Conservation (phyloP, 768 basidiomycete genomes). For the Psilocybe sp. region DNA sequence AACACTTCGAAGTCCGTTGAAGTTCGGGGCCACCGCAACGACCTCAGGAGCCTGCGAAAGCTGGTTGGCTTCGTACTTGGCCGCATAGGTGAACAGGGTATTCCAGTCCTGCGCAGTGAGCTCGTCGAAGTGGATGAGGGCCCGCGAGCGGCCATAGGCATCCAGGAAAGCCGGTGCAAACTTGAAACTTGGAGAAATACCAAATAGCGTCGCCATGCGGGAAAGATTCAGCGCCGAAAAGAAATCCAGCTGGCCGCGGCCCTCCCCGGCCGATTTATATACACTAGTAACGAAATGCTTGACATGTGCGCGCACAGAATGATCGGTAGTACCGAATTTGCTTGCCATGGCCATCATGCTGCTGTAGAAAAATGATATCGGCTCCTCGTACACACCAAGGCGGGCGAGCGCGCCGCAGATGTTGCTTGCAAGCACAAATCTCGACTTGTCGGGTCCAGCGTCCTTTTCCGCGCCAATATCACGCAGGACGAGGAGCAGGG, state of each 20-base stretch:
- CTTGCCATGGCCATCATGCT: no score
- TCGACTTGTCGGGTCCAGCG: background rate
- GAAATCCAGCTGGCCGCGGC: constrained; percentile 8
- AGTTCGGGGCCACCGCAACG: constrained; percentile 18
- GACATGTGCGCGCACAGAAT: constrained; percentile 8
- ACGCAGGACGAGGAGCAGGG: background rate
- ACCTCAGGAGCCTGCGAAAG: constrained; percentile 20
- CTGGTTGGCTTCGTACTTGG: constrained; percentile 31
- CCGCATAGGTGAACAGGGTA: constrained; percentile 40
- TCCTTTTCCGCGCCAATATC: no score
- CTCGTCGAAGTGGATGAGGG: constrained; percentile 19
- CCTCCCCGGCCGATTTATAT: constrained; percentile 10
- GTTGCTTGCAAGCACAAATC: constrained; percentile 17
- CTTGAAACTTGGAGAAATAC: constrained; percentile 27
- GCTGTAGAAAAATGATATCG: no score
- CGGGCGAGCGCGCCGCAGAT: constrained; percentile 26
- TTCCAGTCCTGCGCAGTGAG: constrained; percentile 44
- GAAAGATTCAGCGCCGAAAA: constrained; percentile 29
- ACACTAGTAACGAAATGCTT: constrained; percentile 22
- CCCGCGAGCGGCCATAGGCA: constrained; percentile 39
- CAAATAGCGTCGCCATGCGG: constrained; percentile 27
- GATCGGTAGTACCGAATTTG: no score
- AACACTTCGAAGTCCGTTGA: constrained; percentile 36
- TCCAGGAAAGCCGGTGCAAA: constrained; percentile 41
- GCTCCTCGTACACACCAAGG: constrained; percentile 25